Percentiles rank a stretch among this genome's conserved stretches.
Evolutionary conservation across 2,329 filamentous ascomycete species (phyloP).

Genomic region (Stemphylium beticola): DNA sequence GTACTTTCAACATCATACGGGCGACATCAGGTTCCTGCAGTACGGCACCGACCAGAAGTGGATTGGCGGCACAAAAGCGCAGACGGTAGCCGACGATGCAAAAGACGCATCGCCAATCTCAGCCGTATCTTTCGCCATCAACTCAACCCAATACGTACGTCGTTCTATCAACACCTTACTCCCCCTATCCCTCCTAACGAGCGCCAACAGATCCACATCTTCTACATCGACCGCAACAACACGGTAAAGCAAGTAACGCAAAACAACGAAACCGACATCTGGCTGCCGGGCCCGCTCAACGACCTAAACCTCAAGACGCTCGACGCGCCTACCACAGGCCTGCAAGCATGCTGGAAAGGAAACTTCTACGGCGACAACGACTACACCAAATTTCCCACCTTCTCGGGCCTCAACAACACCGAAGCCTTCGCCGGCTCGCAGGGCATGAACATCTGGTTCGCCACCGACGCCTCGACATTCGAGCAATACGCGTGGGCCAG

Average conservation of each 20-base stretch:
- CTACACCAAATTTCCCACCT: slow-evolving; percentile 47
- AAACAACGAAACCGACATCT: slow-evolving; percentile 49
- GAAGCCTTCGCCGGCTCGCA: slow-evolving; percentile 34
- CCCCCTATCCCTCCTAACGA: not conserved
- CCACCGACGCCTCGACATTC: slow-evolving; percentile 49
- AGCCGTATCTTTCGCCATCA: slow-evolving; percentile 50
- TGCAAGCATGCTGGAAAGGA: slow-evolving; percentile 81
- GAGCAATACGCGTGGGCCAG: slow-evolving; percentile 52
- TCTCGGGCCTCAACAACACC: slow-evolving; percentile 32
- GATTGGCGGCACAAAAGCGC: slow-evolving; percentile 47
- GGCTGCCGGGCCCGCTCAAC: slow-evolving; percentile 52
- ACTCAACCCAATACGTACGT: slow-evolving; percentile 47
- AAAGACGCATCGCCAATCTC: slow-evolving; percentile 54
- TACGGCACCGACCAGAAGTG: slow-evolving; percentile 46
- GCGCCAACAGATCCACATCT: slow-evolving; percentile 44
- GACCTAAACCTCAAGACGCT: slow-evolving; percentile 86
- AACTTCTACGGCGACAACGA: slow-evolving; percentile 58
- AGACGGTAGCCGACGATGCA: slow-evolving; percentile 51
- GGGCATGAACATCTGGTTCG: slow-evolving; percentile 56
- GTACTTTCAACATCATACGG: slow-evolving; percentile 55
- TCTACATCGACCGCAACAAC: slow-evolving; percentile 52
- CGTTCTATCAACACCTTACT: not conserved
- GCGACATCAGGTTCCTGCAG: slow-evolving; percentile 51
- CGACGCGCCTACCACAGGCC: slow-evolving; percentile 86
- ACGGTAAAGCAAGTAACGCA: slow-evolving; percentile 49